These are phyloP conservation scores for Aspergillus heteromorphus DNA, from an alignment of 495 filamentous ascomycete genomes.

Conservation along the genomic window DNA sequence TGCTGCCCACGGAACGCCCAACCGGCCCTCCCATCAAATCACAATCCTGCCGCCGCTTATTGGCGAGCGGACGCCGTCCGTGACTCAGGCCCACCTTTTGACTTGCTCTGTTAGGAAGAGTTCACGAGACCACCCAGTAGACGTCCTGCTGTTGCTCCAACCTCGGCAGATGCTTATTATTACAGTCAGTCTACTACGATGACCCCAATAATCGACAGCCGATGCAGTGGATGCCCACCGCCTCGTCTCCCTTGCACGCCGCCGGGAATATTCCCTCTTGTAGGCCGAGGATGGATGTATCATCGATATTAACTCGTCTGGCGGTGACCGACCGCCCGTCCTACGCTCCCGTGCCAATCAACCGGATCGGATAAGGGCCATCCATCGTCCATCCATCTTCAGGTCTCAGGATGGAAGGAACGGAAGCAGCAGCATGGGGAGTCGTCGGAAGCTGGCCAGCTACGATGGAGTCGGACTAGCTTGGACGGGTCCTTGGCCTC, in stretches of 20 bases:
- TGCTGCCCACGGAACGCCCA: neutral
- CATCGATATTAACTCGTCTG: neutral
- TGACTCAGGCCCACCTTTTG: neutral
- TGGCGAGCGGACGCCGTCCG: constrained; percentile 8
- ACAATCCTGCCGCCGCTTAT: constrained; percentile 8
- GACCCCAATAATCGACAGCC: neutral
- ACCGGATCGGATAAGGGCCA: constrained; percentile 2
- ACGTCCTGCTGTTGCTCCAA: neutral
- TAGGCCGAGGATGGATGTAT: no score
- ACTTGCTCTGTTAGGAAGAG: constrained; percentile 14
- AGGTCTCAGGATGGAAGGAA: neutral
- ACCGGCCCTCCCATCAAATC: constrained; percentile 1
- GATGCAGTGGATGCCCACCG: neutral
- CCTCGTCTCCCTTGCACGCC: neutral
- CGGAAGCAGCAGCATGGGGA: neutral
- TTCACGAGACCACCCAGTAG: constrained; percentile 22
- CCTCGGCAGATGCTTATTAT: neutral
- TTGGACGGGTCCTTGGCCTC: neutral
- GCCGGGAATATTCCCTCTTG: neutral
- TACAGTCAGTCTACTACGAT: neutral
- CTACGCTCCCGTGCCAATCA: constrained; percentile 3
- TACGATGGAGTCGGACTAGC: no score
- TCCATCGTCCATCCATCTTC: no score
- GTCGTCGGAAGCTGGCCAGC: no score
- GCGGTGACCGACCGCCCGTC: constrained; percentile 3